A percentile compares a stretch with the other conserved stretches of the same genome.
Conservation (phyloP, 2,329 filamentous ascomycete species). For the Cercospora berteroae region DNA sequence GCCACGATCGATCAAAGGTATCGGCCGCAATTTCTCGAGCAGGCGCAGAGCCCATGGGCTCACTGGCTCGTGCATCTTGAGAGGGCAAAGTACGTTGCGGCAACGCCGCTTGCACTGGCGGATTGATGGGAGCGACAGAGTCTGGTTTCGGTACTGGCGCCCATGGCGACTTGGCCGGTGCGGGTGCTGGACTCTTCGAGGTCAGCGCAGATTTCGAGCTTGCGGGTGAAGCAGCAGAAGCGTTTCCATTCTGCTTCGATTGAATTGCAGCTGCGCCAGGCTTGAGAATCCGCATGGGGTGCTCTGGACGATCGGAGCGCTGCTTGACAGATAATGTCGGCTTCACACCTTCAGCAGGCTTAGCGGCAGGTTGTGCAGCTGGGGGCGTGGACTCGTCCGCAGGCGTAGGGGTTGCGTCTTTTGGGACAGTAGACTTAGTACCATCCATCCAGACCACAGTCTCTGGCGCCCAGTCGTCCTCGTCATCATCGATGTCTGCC, state of each 20-base stretch:
- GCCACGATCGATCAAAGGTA: constrained; percentile 85
- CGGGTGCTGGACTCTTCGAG: constrained; percentile 66
- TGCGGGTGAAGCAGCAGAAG: constrained; percentile 58
- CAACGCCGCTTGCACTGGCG: constrained; percentile 45
- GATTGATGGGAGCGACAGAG: constrained; percentile 70
- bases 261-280: constrained; percentile 44
- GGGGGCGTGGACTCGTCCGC: constrained; percentile 18
- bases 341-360: constrained; percentile 30
- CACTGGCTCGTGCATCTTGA: constrained; percentile 57
- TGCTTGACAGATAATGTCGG: constrained; percentile 36
- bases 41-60: constrained; percentile 53
- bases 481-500: constrained; percentile 87
- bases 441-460: constrained; percentile 86
- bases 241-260: constrained; percentile 36
- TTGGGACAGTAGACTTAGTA: constrained; percentile 73
- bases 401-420: constrained; percentile 36
- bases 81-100: constrained; percentile 42
- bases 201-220: constrained; percentile 65
- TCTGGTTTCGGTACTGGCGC: constrained; percentile 81
- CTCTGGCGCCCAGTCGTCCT: constrained; percentile 83
- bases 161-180: constrained; percentile 87
- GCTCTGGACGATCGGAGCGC: constrained; percentile 39
- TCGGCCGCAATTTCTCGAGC: constrained; percentile 89
- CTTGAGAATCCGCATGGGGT: constrained; percentile 51
- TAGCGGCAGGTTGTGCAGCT: constrained; percentile 26